Conservation (phyloP, 192 early-diverging fungal genomes). For the Coemansia erecta region DNA sequence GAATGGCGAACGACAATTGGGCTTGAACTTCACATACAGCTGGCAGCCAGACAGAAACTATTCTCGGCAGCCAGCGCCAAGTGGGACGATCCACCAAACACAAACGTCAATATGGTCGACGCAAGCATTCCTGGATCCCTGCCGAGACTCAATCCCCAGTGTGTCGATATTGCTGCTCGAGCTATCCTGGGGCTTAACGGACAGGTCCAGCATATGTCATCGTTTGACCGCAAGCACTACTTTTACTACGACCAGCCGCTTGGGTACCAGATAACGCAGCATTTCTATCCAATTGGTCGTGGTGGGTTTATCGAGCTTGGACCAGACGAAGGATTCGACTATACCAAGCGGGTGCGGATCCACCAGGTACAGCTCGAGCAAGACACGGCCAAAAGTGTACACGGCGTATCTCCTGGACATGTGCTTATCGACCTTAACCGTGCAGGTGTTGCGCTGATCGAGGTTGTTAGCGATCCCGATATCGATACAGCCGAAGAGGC, state of each 20-base stretch:
- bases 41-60: constrained; percentile 72
- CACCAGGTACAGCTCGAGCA: constrained; percentile 90
- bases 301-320: constrained; percentile 65
- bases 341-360: constrained; percentile 59
- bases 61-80: constrained; percentile 66
- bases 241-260: constrained; percentile 91
- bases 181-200: constrained; percentile 70
- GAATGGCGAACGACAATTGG: constrained; percentile 76
- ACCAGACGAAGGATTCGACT: constrained; percentile 58
- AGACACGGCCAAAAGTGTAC: constrained; percentile 85
- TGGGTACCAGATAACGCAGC: constrained; percentile 96
- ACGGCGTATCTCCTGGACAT: constrained; percentile 59
- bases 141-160: constrained; percentile 73
- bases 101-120: constrained; percentile 71
- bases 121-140: constrained; percentile 84
- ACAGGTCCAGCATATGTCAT: constrained; percentile 61
- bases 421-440: constrained; percentile 80
- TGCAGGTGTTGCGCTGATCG: constrained; percentile 81
- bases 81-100: constrained; percentile 64
- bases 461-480: constrained; percentile 90
- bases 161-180: constrained; percentile 68
- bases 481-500: constrained; percentile 75
- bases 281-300: constrained; percentile 72
- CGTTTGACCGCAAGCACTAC: constrained; percentile 95
- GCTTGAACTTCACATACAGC: constrained; percentile 87